phyloP scores from a whole-genome alignment of 2,329 filamentous ascomycete genomes.

The Corinectria fuckeliana region DNA sequence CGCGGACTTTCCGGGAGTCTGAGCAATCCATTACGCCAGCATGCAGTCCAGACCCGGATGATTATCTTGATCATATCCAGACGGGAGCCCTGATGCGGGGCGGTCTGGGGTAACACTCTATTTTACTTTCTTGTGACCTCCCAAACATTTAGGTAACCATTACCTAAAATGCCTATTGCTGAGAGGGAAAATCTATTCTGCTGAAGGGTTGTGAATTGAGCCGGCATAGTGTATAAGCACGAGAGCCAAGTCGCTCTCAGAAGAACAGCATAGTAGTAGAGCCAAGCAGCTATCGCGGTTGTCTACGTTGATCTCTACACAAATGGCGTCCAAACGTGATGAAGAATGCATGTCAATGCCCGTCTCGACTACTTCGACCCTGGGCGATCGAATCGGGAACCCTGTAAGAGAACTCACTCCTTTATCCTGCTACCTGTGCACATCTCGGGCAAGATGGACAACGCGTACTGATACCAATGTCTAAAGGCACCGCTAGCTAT shows the following conservation, averaged over 20 bases:
- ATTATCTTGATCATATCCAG: background rate
- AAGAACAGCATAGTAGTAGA: background rate
- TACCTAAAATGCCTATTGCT: background rate
- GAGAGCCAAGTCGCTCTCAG: background rate
- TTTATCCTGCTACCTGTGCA: background rate
- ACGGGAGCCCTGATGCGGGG: background rate
- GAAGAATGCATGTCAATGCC: conserved; percentile 1
- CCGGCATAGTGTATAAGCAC: background rate
- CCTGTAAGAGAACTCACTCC: background rate
- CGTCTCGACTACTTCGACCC: background rate
- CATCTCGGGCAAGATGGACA: background rate
- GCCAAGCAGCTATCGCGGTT: background rate
- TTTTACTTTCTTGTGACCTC: background rate
- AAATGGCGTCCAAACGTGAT: conserved; percentile 1
- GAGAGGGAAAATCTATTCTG: background rate
- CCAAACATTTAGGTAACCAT: conserved; percentile 8
- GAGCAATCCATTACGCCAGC: background rate
- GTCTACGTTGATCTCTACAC: background rate
- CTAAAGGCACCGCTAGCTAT: conserved; percentile 13
- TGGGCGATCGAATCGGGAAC: conserved; percentile 8
- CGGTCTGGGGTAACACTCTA: background rate
- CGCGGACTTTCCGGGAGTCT: background rate
- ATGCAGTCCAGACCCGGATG: background rate
- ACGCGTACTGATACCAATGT: background rate
- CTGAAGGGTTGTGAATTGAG: background rate